Evolutionary conservation across 176 grass and related monocot species (phyloP).

Genomic region (Secale cereale): DNA sequence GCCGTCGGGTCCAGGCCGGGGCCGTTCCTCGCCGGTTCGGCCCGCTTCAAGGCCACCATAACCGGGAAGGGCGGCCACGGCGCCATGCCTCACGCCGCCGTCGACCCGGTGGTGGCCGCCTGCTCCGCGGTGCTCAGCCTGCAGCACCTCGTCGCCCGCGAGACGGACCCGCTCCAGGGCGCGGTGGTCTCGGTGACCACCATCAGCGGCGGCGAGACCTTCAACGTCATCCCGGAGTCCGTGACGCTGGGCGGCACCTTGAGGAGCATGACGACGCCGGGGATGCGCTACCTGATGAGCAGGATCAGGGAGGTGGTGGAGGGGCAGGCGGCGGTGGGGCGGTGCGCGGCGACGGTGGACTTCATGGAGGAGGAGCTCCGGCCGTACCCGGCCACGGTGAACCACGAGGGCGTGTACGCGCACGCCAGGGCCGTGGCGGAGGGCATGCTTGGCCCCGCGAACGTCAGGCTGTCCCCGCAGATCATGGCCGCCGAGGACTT

Average conservation of each 20-base stretch:
- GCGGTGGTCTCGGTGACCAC: neutral
- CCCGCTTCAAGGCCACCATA: neutral
- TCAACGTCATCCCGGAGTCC: neutral
- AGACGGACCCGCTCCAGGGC: neutral
- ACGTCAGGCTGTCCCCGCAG: neutral
- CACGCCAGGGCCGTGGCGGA: neutral
- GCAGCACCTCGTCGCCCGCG: neutral
- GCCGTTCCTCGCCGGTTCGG: neutral
- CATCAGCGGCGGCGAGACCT: neutral
- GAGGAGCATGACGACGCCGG: neutral
- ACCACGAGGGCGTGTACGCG: neutral
- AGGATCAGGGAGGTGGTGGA: neutral
- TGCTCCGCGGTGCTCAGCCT: neutral
- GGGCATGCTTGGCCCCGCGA: neutral
- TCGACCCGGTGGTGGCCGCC: neutral
- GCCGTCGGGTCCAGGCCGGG: neutral
- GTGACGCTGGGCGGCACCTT: neutral
- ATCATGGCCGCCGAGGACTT: conserved; percentile 11
- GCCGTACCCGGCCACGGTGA: neutral
- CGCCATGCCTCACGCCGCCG: neutral
- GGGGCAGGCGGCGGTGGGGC: neutral
- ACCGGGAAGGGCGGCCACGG: neutral
- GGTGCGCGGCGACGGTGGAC: neutral
- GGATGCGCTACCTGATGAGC: neutral
- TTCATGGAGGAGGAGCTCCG: conserved; percentile 3